Evolutionary conservation across 169 alveolate species (phyloP).

Genomic region (Plasmodium blacklocki): DNA sequence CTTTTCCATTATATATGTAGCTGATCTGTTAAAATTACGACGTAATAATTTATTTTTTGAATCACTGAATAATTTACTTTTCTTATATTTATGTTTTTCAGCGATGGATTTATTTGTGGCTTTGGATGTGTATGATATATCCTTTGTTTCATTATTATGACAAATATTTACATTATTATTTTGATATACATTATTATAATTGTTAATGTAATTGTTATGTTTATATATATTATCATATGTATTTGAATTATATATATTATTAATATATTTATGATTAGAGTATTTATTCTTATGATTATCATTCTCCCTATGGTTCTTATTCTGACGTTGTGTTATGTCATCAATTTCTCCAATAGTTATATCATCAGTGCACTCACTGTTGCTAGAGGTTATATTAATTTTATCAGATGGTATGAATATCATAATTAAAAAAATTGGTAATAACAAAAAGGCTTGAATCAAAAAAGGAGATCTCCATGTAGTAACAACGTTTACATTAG

Average conservation of each 20-base stretch:
- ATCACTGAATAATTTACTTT: constrained; percentile 15
- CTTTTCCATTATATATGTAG: constrained; percentile 60
- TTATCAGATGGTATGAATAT: constrained; percentile 61
- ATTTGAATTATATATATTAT: not conserved
- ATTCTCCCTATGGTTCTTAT: not conserved
- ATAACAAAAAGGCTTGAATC: constrained; percentile 42
- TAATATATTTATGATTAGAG: not conserved
- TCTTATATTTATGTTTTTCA: not conserved
- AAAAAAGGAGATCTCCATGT: constrained; percentile 77
- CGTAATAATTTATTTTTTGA: constrained; percentile 4
- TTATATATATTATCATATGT: no score
- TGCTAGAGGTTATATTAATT: constrained; percentile 37
- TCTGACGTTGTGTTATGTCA: not conserved
- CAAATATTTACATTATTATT: not conserved
- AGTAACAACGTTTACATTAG: constrained; percentile 18
- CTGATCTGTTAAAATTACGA: constrained; percentile 38
- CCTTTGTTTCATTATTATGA: not conserved
- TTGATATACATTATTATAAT: not conserved
- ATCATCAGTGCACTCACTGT: not conserved
- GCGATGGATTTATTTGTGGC: not conserved
- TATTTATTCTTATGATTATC: not conserved
- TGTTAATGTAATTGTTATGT: not conserved
- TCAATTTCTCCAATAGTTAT: not conserved
- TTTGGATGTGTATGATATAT: not conserved
- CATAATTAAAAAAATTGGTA: constrained; percentile 53